Conservation (phyloP, 2,329 filamentous ascomycete species). For the Penicillium fuscoglaucum region DNA sequence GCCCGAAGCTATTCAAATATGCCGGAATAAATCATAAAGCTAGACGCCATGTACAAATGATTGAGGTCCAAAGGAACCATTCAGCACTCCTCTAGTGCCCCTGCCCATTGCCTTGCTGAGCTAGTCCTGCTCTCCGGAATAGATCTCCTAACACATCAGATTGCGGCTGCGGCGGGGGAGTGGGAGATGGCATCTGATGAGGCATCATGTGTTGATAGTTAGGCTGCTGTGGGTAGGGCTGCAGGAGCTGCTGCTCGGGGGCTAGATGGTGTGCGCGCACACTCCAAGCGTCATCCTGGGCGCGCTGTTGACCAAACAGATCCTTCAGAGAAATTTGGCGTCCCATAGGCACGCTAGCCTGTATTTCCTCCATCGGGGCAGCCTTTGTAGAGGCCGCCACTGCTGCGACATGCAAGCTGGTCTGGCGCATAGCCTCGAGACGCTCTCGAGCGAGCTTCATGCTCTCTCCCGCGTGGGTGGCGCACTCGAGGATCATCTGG, state of each 20-base stretch:
- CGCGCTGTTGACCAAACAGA: conserved; percentile 56
- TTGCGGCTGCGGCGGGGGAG: conserved; percentile 23
- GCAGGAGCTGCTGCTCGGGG: conserved; percentile 16
- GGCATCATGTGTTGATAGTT: conserved; percentile 12
- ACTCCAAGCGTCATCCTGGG: conserved; percentile 53
- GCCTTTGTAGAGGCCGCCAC: conserved; percentile 31
- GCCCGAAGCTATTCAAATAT: not conserved
- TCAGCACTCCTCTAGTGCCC: conserved; percentile 10
- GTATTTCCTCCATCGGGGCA: conserved; percentile 39
- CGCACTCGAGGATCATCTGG: conserved; percentile 57
- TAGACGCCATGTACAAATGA: conserved; percentile 13
- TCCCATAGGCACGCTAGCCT: conserved; percentile 51
- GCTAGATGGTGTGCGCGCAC: conserved; percentile 47
- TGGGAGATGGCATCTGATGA: conserved; percentile 10
- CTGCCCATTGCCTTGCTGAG: conserved; percentile 27
- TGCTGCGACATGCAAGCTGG: conserved; percentile 35
- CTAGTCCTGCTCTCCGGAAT: conserved; percentile 46
- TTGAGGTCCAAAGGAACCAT: not conserved
- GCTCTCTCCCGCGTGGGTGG: conserved; percentile 53
- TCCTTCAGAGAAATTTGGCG: conserved; percentile 55
- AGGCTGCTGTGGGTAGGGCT: conserved; percentile 12
- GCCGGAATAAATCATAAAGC: conserved; percentile 10
- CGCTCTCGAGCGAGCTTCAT: conserved; percentile 46
- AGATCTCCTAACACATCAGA: conserved; percentile 44
- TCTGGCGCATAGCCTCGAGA: conserved; percentile 37